A percentile compares a stretch with the other conserved stretches of the same genome.
Conservation (phyloP, 495 filamentous ascomycete genomes). For the Penicillium lagena region DNA sequence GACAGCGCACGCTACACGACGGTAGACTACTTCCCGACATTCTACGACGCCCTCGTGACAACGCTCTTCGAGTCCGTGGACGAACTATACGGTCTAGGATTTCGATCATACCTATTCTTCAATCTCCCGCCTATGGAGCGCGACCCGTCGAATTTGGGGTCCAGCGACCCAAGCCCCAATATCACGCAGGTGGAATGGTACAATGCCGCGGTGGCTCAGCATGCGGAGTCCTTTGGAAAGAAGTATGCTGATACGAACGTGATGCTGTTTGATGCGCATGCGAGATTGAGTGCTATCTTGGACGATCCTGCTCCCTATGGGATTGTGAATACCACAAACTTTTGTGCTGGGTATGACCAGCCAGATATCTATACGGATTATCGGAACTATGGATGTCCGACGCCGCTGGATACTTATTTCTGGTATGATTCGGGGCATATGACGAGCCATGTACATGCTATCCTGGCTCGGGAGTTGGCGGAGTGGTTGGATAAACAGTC, state of each 20-base stretch:
- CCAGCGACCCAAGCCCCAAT: conserved; percentile 32
- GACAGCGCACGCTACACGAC: conserved; percentile 28
- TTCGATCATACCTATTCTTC: conserved; percentile 41
- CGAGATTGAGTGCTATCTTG: conserved; percentile 32
- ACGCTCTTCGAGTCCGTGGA: conserved; percentile 35
- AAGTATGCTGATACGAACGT: conserved; percentile 24
- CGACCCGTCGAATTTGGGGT: conserved; percentile 29
- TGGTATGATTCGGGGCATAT: conserved; percentile 48
- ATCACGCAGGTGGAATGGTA: conserved; percentile 39
- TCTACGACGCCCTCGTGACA: conserved; percentile 29
- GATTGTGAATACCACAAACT: conserved; percentile 43
- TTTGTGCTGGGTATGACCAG: conserved; percentile 42
- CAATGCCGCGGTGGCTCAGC: conserved; percentile 23
- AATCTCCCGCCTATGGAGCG: conserved; percentile 46
- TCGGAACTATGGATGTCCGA: conserved; percentile 38
- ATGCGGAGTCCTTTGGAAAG: conserved; percentile 15
- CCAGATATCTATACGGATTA: conserved; percentile 40
- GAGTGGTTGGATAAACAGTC: conserved; percentile 11
- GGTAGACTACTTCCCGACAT: conserved; percentile 26
- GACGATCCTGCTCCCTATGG: conserved; percentile 37
- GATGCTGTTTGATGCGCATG: conserved; percentile 40
- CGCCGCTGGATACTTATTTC: conserved; percentile 41
- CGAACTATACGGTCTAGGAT: conserved; percentile 34
- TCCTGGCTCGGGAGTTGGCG: conserved; percentile 25
- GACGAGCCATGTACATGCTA: conserved; percentile 37